Conservation (phyloP, 192 early-diverging fungal species). For the Linnemannia hyalina region DNA sequence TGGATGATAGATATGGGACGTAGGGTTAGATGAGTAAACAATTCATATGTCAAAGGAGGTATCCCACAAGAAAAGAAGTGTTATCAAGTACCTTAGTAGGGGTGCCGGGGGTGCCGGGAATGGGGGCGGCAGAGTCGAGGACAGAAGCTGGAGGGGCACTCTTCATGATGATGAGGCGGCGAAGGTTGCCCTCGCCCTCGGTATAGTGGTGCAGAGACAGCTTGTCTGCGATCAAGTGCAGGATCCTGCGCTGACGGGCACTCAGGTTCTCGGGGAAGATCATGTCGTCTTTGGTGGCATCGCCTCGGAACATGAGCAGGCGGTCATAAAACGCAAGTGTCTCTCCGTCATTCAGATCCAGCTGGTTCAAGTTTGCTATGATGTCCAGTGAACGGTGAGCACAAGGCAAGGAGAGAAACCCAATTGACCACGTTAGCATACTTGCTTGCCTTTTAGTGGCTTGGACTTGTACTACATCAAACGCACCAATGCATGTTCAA, state of each 20-base stretch:
- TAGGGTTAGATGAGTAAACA: not conserved
- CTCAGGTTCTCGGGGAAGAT: conserved; percentile 73
- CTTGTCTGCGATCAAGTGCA: conserved; percentile 80
- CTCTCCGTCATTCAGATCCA: conserved; percentile 80
- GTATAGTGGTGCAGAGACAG: conserved; percentile 67
- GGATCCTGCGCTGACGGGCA: conserved; percentile 69
- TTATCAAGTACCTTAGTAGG: conserved; percentile 33
- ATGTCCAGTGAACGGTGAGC: not conserved
- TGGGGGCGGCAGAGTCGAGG: not conserved
- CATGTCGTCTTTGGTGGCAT: conserved; percentile 74
- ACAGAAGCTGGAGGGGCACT: conserved; percentile 28
- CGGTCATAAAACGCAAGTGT: conserved; percentile 80
- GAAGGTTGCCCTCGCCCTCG: conserved; percentile 64
- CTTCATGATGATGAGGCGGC: conserved; percentile 60
- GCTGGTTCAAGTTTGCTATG: conserved; percentile 50
- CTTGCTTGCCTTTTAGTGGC: not conserved
- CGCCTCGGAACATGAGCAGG: conserved; percentile 78
- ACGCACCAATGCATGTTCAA: not conserved
- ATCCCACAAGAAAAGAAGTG: not conserved
- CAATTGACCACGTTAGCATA: not conserved
- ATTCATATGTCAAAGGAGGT: not conserved
- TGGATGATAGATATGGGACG: not conserved
- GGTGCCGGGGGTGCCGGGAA: not conserved
- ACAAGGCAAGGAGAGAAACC: not conserved
- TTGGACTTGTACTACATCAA: not conserved